Evolutionary conservation across 2,329 filamentous ascomycete species (phyloP).

Genomic region (Salinomyces thailandicus): DNA sequence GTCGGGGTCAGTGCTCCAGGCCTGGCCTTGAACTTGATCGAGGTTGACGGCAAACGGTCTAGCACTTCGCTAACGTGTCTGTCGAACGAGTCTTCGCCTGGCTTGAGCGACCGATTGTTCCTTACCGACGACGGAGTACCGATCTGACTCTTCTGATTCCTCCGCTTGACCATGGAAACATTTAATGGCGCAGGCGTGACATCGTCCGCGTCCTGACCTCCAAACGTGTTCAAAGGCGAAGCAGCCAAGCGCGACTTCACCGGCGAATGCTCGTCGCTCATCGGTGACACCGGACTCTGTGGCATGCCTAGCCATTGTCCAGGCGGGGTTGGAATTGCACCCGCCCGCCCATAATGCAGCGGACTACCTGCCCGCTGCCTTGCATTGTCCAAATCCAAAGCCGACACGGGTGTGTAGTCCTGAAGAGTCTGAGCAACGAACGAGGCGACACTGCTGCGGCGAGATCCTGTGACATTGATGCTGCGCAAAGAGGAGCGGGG

Average conservation of each 20-base stretch:
- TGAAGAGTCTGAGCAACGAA: constrained; percentile 1
- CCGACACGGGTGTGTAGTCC: constrained; percentile 1
- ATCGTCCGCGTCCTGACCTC: background rate
- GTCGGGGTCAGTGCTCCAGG: constrained; percentile 31
- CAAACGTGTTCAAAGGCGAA: background rate
- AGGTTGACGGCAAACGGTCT: constrained; percentile 46
- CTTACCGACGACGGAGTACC: background rate
- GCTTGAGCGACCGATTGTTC: constrained; percentile 3
- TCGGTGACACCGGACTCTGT: constrained; percentile 6
- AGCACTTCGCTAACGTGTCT: constrained; percentile 28
- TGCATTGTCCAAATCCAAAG: constrained; percentile 1
- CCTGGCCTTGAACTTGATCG: constrained; percentile 60
- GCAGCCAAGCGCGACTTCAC: background rate
- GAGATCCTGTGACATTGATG: constrained; percentile 17
- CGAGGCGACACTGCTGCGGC: constrained; percentile 7
- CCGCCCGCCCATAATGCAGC: constrained; percentile 9
- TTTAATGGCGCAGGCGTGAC: constrained; percentile 30
- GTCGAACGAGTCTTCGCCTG: constrained; percentile 46
- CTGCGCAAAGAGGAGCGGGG: constrained; percentile 23
- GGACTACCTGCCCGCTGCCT: background rate
- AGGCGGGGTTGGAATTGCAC: constrained; percentile 10
- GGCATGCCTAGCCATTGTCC: background rate
- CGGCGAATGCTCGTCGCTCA: constrained; percentile 2
- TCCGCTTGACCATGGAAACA: constrained; percentile 33
- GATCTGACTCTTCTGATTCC: constrained; percentile 9